Conservation (phyloP, 257 asterid genomes). For the Solanum pinnatisectum region DNA sequence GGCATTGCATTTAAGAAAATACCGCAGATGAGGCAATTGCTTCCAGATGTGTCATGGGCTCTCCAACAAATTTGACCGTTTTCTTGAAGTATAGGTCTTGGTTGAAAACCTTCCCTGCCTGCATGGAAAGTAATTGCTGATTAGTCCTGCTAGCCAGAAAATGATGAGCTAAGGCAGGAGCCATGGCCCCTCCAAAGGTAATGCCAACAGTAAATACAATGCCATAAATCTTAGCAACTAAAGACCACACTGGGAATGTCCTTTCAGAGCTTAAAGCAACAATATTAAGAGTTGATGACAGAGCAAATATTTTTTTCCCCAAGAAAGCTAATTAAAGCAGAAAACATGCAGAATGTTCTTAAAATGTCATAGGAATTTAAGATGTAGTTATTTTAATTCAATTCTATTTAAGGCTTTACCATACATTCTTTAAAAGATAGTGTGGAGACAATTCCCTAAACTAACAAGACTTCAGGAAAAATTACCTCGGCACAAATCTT, state of each 20-base stretch:
- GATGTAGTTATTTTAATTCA: no score
- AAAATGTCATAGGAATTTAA: neutral
- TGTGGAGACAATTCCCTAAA: neutral
- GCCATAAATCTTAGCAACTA: neutral
- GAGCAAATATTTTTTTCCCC: neutral
- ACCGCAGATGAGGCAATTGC: conserved; percentile 92
- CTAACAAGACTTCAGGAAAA: neutral
- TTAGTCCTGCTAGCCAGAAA: neutral
- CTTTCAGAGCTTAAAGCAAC: neutral
- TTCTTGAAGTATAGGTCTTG: conserved; percentile 76
- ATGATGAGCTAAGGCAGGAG: neutral
- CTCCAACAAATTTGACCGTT: conserved; percentile 63
- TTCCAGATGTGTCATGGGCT: conserved; percentile 87
- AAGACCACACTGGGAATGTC: neutral
- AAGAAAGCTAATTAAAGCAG: neutral
- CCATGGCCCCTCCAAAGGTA: neutral
- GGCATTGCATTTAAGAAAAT: neutral
- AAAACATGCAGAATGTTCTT: neutral
- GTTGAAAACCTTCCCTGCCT: conserved; percentile 88
- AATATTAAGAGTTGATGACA: neutral
- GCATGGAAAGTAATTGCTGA: conserved; percentile 5
- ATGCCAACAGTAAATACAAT: neutral
- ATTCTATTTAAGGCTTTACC: neutral
- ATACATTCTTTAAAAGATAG: neutral
- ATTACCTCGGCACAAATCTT: conserved; percentile 77